A percentile compares a stretch with the other conserved stretches of the same genome.
These are phyloP conservation scores for Spinellus fusiger DNA, from an alignment of 192 early-diverging fungal species.

Conservation along the genomic window DNA sequence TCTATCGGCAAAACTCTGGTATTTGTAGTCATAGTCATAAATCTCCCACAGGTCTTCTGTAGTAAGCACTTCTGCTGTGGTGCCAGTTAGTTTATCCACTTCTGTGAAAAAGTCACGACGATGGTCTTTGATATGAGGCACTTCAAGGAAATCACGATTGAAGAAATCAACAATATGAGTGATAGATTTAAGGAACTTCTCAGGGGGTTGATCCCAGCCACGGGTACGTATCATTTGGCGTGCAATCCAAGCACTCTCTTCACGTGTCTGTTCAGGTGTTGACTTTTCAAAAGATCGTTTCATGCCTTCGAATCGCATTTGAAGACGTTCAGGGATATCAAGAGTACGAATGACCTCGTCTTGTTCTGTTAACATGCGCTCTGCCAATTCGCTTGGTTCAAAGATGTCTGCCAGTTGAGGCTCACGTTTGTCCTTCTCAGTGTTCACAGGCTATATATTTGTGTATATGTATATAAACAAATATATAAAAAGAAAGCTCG, in stretches of 20 bases:
- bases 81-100: slow-evolving; percentile 25
- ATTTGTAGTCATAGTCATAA: slow-evolving; percentile 78
- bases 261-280: slow-evolving; percentile 55
- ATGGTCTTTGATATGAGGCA: slow-evolving; percentile 86
- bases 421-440: slow-evolving; percentile 28
- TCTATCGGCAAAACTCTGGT: slow-evolving; percentile 61
- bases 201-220: slow-evolving; percentile 17
- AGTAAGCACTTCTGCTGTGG: slow-evolving; percentile 52
- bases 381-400: slow-evolving; percentile 84
- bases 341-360: slow-evolving; percentile 84
- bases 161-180: slow-evolving; percentile 62
- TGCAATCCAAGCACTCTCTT: slow-evolving; percentile 59
- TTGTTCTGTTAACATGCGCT: slow-evolving; percentile 83
- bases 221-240: slow-evolving; percentile 6
- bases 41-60: slow-evolving; percentile 82
- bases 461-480: neutral
- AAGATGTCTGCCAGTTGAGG: slow-evolving; percentile 60
- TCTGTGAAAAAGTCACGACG: slow-evolving; percentile 80
- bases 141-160: slow-evolving; percentile 75
- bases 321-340: slow-evolving; percentile 92
- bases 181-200: slow-evolving; percentile 16
- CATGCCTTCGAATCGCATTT: slow-evolving; percentile 55
- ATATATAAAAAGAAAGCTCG: slow-evolving; percentile 2
- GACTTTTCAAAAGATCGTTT: slow-evolving; percentile 29
- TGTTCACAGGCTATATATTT: neutral